phyloP scores from a whole-genome alignment of 331 rosid species.

The Pyracantha coccinea region DNA sequence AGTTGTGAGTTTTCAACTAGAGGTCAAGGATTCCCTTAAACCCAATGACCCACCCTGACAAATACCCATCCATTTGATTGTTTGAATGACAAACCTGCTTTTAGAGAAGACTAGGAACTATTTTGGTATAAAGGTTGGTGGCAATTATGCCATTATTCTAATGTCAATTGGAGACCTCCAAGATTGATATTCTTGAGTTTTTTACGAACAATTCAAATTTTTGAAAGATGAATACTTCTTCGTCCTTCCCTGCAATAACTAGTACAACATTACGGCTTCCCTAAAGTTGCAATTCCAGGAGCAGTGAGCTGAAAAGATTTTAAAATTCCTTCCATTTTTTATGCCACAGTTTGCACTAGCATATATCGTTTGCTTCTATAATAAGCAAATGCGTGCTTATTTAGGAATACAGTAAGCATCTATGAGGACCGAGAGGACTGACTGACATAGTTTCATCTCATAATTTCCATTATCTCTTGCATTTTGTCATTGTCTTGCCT shows the following conservation, averaged over 20 bases:
- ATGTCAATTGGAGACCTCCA: background rate
- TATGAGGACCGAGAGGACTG: background rate
- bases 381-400: background rate
- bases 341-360: background rate
- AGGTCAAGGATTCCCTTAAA: background rate
- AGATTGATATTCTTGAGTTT: background rate
- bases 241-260: background rate
- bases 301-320: background rate
- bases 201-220: background rate
- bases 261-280: background rate
- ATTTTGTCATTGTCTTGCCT: conserved; percentile 3
- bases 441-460: background rate
- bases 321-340: background rate
- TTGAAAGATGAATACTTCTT: background rate
- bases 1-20: background rate
- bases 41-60: background rate
- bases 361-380: background rate
- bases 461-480: background rate
- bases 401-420: background rate
- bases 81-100: background rate
- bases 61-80: background rate
- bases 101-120: background rate
- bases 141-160: background rate
- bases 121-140: background rate
- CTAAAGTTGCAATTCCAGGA: background rate